A percentile compares a stretch with the other conserved stretches of the same genome.
Conservation (phyloP, 345 rosid species). For the Citropsis articulata region DNA sequence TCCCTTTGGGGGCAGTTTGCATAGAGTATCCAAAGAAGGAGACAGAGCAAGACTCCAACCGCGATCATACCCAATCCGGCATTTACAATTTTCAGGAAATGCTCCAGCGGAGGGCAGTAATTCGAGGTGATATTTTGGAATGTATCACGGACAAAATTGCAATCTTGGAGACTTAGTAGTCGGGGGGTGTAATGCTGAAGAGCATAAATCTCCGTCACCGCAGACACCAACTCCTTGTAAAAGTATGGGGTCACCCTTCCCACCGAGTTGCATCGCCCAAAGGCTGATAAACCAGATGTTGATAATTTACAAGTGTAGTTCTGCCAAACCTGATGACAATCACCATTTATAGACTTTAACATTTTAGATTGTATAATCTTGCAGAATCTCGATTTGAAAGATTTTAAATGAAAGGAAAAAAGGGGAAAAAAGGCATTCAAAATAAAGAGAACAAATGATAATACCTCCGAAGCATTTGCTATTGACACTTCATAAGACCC, state of each 20-base stretch:
- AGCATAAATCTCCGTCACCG: constrained; percentile 80
- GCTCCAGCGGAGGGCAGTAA: constrained; percentile 76
- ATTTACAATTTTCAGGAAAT: constrained; percentile 61
- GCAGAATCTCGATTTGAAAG: not conserved
- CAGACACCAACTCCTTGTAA: constrained; percentile 62
- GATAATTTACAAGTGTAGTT: constrained; percentile 59
- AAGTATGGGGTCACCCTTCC: constrained; percentile 80
- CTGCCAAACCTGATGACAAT: constrained; percentile 66
- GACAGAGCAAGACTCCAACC: constrained; percentile 79
- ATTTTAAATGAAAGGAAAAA: not conserved
- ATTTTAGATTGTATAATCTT: not conserved
- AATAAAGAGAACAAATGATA: constrained; percentile 1
- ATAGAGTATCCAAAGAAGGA: constrained; percentile 82
- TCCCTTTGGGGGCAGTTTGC: constrained; percentile 99
- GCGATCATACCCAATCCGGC: constrained; percentile 87
- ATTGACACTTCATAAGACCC: constrained; percentile 63
- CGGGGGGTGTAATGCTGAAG: constrained; percentile 85
- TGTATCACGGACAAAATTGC: constrained; percentile 79
- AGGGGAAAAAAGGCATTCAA: not conserved
- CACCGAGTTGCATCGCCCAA: constrained; percentile 53
- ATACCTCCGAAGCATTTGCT: constrained; percentile 79
- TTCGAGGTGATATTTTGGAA: constrained; percentile 64
- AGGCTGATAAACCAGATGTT: constrained; percentile 43
- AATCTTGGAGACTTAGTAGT: constrained; percentile 79
- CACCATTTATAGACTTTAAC: not conserved